phyloP scores from a whole-genome alignment of 495 filamentous ascomycete species.

The Apodospora peruviana region DNA sequence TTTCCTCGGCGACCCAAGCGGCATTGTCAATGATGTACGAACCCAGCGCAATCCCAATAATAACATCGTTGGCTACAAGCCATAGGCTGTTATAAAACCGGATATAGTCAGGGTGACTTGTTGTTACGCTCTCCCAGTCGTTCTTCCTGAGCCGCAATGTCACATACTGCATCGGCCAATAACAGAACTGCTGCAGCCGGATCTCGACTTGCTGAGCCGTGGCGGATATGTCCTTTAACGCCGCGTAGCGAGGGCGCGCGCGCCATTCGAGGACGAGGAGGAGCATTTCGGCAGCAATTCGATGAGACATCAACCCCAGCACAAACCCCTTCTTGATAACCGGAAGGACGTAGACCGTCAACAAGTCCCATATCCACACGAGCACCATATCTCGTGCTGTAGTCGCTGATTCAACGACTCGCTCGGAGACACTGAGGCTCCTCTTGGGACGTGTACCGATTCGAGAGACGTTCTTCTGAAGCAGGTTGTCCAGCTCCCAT shows the following conservation, averaged over 20 bases:
- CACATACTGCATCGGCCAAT: conserved; percentile 95
- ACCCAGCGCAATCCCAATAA: conserved; percentile 93
- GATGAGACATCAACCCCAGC: conserved; percentile 70
- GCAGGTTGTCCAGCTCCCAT: conserved; percentile 74
- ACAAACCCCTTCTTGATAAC: conserved; percentile 69
- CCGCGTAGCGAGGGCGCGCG: conserved; percentile 68
- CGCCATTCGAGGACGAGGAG: conserved; percentile 85
- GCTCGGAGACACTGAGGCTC: conserved; percentile 85
- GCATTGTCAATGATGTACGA: conserved; percentile 97
- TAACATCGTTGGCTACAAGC: conserved; percentile 98
- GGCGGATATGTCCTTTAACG: conserved; percentile 91
- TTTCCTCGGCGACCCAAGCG: conserved; percentile 73
- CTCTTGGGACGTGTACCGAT: conserved; percentile 76
- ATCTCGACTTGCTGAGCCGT: conserved; percentile 99
- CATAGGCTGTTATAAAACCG: conserved; percentile 98
- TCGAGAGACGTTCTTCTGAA: conserved; percentile 81
- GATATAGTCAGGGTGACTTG: conserved; percentile 95
- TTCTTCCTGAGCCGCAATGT: conserved; percentile 81
- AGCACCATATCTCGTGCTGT: conserved; percentile 72
- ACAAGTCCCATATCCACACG: conserved; percentile 61
- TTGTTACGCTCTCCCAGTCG: conserved; percentile 94
- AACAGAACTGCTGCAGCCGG: conserved; percentile 95
- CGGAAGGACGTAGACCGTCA: conserved; percentile 73
- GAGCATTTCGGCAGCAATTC: conserved; percentile 73
- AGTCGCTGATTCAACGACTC: conserved; percentile 88